Conservation (phyloP, 345 rosid species). For the Eucalyptus virginea region DNA sequence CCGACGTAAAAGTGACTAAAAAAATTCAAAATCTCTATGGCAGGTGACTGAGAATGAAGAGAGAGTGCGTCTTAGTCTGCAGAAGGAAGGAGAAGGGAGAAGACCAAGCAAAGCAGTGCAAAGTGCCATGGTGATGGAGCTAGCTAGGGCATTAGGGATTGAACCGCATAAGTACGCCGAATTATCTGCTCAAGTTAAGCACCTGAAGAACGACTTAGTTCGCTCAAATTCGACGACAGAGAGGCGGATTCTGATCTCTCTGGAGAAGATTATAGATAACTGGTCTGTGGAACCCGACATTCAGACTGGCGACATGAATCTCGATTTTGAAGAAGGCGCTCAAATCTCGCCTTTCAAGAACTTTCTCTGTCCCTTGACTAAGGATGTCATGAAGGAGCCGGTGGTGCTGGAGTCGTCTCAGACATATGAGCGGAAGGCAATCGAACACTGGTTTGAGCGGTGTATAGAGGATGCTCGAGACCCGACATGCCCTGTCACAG, state of each 20-base stretch:
- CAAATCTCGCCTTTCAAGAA: conserved; percentile 12
- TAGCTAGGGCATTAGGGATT: conserved; percentile 24
- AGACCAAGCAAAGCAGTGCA: conserved; percentile 22
- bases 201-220: conserved; percentile 6
- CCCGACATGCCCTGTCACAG: conserved; percentile 28
- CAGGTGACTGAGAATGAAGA: conserved; percentile 33
- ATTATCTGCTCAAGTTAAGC: conserved; percentile 16
- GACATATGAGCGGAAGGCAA: conserved; percentile 27
- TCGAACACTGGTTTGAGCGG: conserved; percentile 20
- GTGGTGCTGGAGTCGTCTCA: conserved; percentile 31
- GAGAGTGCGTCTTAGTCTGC: conserved; percentile 12
- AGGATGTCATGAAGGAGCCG: conserved; percentile 36
- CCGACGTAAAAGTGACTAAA: background rate
- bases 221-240: background rate
- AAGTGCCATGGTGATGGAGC: conserved; percentile 29
- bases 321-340: conserved; percentile 14
- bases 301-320: background rate
- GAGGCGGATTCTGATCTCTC: conserved; percentile 9
- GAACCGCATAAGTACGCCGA: conserved; percentile 6
- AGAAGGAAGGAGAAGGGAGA: conserved; percentile 22
- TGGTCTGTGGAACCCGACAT: conserved; percentile 1
- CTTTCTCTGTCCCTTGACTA: conserved; percentile 23
- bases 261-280: conserved; percentile 15
- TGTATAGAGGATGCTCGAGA: conserved; percentile 20
- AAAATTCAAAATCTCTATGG: background rate